These are phyloP conservation scores for Hibiscus mutabilis DNA, from an alignment of 345 rosid species.

Conservation along the genomic window DNA sequence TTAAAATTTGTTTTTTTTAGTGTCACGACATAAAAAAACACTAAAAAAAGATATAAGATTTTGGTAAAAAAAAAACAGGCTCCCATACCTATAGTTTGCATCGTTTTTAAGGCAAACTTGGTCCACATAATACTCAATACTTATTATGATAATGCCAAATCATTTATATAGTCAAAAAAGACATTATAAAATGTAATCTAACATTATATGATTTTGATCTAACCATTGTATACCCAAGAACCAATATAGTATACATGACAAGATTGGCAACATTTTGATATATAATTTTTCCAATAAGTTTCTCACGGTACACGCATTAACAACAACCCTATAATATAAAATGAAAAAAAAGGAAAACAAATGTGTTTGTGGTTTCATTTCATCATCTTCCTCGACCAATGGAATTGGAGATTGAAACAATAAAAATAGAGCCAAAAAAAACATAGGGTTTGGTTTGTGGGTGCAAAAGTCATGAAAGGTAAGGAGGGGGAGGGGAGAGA, in stretches of 20 bases:
- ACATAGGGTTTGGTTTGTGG: constrained; percentile 22
- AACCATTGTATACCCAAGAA: not conserved
- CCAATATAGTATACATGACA: not conserved
- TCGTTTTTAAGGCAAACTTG: not conserved
- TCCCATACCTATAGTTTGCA: not conserved
- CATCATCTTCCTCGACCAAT: constrained; percentile 22
- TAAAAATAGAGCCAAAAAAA: not conserved
- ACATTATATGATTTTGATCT: not conserved
- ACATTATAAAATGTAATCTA: not conserved
- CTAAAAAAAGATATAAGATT: too few species aligned
- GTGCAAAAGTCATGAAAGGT: constrained; percentile 13
- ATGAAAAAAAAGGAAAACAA: not conserved
- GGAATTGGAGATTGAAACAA: constrained; percentile 2
- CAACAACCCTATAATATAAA: not conserved
- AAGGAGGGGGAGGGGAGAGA: not conserved
- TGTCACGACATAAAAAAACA: too few species aligned
- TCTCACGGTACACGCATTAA: constrained; percentile 9
- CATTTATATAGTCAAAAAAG: not conserved
- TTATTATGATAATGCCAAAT: not conserved
- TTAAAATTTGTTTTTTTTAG: too few species aligned
- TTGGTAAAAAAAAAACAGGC: too few species aligned
- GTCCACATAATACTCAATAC: not conserved
- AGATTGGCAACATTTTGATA: constrained; percentile 8
- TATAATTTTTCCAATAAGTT: constrained; percentile 13
- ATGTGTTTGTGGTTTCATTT: constrained; percentile 13